These are phyloP conservation scores for Aquilaria sinensis DNA, from an alignment of 345 rosid genomes.

Conservation along the genomic window DNA sequence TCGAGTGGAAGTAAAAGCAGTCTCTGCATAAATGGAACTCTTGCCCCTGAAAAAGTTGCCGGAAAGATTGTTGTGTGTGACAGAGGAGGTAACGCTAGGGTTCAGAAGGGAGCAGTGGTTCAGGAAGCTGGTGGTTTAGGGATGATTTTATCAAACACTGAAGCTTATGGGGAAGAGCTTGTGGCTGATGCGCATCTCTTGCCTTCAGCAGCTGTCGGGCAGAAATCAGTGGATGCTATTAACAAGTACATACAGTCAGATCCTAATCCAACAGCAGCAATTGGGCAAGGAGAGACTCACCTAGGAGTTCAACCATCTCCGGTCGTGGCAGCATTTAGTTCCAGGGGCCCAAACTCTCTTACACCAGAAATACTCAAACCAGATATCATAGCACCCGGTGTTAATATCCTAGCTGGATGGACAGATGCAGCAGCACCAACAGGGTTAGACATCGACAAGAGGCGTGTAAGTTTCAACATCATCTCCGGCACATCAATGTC, in stretches of 20 bases:
- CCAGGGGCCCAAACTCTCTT: slow-evolving; percentile 49
- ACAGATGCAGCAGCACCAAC: slow-evolving; percentile 39
- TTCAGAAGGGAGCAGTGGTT: slow-evolving; percentile 45
- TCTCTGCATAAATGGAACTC: slow-evolving; percentile 41
- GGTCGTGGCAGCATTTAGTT: slow-evolving; percentile 57
- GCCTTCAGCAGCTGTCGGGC: slow-evolving; percentile 49
- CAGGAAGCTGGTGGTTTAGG: slow-evolving; percentile 49
- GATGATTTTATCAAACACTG: slow-evolving; percentile 51
- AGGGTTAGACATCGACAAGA: slow-evolving; percentile 27
- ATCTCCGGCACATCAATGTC: slow-evolving; percentile 68
- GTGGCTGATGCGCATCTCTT: slow-evolving; percentile 55
- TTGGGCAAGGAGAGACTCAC: slow-evolving; percentile 32
- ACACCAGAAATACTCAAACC: slow-evolving; percentile 55
- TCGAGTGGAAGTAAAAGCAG: slow-evolving; percentile 19
- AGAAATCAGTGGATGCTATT: slow-evolving; percentile 28
- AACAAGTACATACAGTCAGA: slow-evolving; percentile 33
- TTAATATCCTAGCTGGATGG: slow-evolving; percentile 59
- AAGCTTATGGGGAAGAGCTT: slow-evolving; percentile 41
- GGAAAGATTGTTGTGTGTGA: slow-evolving; percentile 64
- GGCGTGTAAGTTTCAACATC: slow-evolving; percentile 45
- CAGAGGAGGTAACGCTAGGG: slow-evolving; percentile 50
- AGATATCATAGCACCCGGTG: slow-evolving; percentile 55
- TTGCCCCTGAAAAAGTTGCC: slow-evolving; percentile 30
- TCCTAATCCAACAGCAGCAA: slow-evolving; percentile 30
- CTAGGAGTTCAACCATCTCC: slow-evolving; percentile 48